Evolutionary conservation across 148 eudicot genomes (phyloP).

Genomic region (Chenopodium formosanum): DNA sequence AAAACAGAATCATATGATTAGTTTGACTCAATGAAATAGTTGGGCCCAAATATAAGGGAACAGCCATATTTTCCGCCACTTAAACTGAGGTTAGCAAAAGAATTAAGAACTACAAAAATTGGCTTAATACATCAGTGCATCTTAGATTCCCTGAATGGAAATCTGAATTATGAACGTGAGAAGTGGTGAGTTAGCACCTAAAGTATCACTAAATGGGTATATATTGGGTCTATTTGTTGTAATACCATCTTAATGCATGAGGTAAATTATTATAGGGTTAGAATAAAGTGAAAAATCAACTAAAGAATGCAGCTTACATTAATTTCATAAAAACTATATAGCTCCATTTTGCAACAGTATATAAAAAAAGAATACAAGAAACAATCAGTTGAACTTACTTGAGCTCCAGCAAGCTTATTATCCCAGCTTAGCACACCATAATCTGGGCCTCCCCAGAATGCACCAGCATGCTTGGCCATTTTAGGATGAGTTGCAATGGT

Average conservation of each 20-base stretch:
- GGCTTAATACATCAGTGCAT: background rate
- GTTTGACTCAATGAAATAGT: background rate
- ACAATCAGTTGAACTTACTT: conserved; percentile 50
- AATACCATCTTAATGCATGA: background rate
- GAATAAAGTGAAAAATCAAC: background rate
- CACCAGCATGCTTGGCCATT: conserved; percentile 86
- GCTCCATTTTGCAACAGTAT: background rate
- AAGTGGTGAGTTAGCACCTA: background rate
- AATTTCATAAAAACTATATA: background rate
- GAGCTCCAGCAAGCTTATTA: conserved; percentile 88
- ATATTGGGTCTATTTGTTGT: background rate
- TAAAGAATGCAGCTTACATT: background rate
- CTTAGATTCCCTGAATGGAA: too few relatives aligned
- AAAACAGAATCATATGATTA: background rate
- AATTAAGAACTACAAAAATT: background rate
- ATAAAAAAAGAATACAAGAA: background rate
- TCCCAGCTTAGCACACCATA: conserved; percentile 94
- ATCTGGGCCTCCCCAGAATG: conserved; percentile 78
- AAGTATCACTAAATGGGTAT: background rate
- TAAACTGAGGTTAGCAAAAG: background rate
- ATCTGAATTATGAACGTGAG: too few relatives aligned
- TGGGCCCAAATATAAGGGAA: background rate
- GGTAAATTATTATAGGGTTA: background rate
- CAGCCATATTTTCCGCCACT: background rate
- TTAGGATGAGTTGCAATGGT: conserved; percentile 58